Evolutionary conservation across 805 yeast genomes (phyloP).

Genomic region (Naumovozyma castellii): DNA sequence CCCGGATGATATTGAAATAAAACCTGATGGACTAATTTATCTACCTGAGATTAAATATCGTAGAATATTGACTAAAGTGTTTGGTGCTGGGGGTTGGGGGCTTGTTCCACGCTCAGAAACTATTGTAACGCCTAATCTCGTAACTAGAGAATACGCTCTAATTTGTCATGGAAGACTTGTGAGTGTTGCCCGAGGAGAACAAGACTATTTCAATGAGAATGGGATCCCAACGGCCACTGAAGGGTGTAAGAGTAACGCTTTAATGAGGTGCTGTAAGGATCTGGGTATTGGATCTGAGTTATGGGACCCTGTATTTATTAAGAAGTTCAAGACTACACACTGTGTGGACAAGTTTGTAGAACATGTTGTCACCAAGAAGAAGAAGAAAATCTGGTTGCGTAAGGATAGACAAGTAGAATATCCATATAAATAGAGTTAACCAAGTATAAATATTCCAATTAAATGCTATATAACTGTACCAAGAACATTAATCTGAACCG

Average conservation of each 20-base stretch:
- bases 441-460: neutral
- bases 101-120: constrained; percentile 88
- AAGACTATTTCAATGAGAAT: constrained; percentile 75
- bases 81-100: constrained; percentile 99
- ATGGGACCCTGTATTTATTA: constrained; percentile 92
- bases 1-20: constrained; percentile 75
- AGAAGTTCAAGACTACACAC: constrained; percentile 48
- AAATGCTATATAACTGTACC: neutral
- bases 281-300: constrained; percentile 92
- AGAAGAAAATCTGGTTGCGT: constrained; percentile 88
- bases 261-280: constrained; percentile 97
- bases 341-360: constrained; percentile 85
- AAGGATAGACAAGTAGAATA: constrained; percentile 75
- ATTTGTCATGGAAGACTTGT: constrained; percentile 83
- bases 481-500: too few relatives aligned
- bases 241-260: constrained; percentile 92
- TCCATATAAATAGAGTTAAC: constrained; percentile 50
- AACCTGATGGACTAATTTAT: constrained; percentile 88
- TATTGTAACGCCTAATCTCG: constrained; percentile 56
- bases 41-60: constrained; percentile 94
- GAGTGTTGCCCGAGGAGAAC: constrained; percentile 91
- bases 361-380: constrained; percentile 69
- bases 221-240: constrained; percentile 93
- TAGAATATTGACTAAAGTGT: constrained; percentile 76
- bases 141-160: constrained; percentile 85